Percentiles rank a stretch among this genome's conserved stretches.
Conservation (phyloP, 1,284 basidiomycete species). For the Cutaneotrichosporon cavernicola region DNA sequence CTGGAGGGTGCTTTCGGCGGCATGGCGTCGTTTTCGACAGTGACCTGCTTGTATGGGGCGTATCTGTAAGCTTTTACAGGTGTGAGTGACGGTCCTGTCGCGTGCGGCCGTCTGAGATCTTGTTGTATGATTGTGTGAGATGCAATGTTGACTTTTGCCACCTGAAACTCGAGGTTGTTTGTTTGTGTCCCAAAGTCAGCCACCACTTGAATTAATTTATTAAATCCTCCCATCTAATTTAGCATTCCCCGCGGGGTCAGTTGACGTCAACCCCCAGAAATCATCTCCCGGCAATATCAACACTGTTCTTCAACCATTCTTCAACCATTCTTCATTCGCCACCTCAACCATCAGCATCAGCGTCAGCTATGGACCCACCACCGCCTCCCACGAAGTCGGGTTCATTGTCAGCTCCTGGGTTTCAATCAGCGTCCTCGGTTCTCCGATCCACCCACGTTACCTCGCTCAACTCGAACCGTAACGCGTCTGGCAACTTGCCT, state of each 20-base stretch:
- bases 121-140: not conserved
- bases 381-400: not conserved
- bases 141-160: not conserved
- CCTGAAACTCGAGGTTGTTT: not conserved
- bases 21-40: not conserved
- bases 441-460: constrained; percentile 23
- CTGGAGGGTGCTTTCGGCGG: constrained; percentile 4
- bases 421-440: constrained; percentile 30
- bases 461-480: constrained; percentile 24
- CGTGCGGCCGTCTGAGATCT: not conserved
- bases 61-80: not conserved
- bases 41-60: not conserved
- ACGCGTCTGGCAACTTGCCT: constrained; percentile 28
- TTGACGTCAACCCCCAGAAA: constrained; percentile 16
- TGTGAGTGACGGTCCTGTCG: not conserved
- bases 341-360: not conserved
- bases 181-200: constrained; percentile 6
- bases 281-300: not conserved
- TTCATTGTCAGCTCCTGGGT: constrained; percentile 4
- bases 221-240: not conserved
- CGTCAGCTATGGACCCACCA: constrained; percentile 22
- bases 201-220: not conserved
- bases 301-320: not conserved
- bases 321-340: not conserved
- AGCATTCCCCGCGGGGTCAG: not conserved